Evolutionary conservation across 2,329 filamentous ascomycete species (phyloP), one percentile per base, ranked within the genome.

Genomic region (Fusarium sp.): DNA sequence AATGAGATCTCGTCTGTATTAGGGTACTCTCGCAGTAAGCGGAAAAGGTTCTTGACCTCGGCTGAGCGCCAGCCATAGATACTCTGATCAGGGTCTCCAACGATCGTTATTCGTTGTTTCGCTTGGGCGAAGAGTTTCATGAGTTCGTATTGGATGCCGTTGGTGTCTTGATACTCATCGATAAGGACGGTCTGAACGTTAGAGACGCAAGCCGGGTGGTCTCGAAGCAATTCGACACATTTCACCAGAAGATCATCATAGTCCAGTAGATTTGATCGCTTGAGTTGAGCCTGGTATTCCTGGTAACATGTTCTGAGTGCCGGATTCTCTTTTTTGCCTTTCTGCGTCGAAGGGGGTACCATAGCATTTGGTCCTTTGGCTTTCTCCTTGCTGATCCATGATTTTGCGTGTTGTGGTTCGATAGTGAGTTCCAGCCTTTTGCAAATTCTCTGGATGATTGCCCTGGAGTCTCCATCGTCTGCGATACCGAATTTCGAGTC

Each of bases 161-260:
- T 99, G 9, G 95, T 98, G 80, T 99, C 95, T 79, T 99, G 95
- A 68, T 97, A 99, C 76, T 99, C 95, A 77, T 99, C 95, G 66
- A 99, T 97, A 45, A 99, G 84, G 8, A 98, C 94, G 0, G 93
- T 89, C 78, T 97, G 90, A 18, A 99, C 89, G 72, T 97, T 97
- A 15, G 90, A 90, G 4, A 97, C 94, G 74, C 94, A 97, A 15
- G 87, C 83, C 1, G 94, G 93, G 70, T 92, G 87, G 20, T 84
- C 82, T 62, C 85, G 86, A 20, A 99, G 85, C 12, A 99, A 85
- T 62, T 97, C 89, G 10, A 92, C 91, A 70, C 94, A 97, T 71
- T 89, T 88, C 15, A 97, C 84, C 7, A 99, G 85, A 23, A 99
- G 85, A 77, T 99, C 96, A 73, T 99, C 96, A 73, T 97, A 99